Conservation (phyloP, 768 basidiomycete species). For the Strobilomyces confusus region DNA sequence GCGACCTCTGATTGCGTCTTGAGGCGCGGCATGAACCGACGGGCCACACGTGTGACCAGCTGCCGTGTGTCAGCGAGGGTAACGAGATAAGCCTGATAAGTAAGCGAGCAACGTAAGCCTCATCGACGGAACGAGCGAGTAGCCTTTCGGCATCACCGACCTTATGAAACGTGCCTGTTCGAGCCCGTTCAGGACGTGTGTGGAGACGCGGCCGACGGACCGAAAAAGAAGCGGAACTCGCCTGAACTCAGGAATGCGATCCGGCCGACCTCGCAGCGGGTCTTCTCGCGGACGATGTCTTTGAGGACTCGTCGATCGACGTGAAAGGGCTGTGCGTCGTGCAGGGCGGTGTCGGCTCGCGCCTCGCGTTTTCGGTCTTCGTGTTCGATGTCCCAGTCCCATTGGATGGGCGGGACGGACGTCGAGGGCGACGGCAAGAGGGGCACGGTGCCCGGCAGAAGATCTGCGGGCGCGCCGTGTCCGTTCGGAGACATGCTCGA, state of each 20-base stretch:
- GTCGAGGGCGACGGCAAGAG: slow-evolving; percentile 11
- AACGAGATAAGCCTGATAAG: slow-evolving; percentile 66
- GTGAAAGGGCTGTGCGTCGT: slow-evolving; percentile 63
- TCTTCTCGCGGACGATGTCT: slow-evolving; percentile 73
- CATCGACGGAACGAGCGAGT: neutral
- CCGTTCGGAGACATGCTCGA: slow-evolving; percentile 10
- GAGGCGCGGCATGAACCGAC: slow-evolving; percentile 80
- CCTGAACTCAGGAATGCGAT: slow-evolving; percentile 76
- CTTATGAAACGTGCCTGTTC: slow-evolving; percentile 80
- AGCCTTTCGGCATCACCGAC: slow-evolving; percentile 33
- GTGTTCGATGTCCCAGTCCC: slow-evolving; percentile 72
- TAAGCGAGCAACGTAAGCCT: slow-evolving; percentile 3
- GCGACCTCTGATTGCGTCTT: slow-evolving; percentile 88
- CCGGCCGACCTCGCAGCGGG: slow-evolving; percentile 59
- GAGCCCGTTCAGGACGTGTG: neutral
- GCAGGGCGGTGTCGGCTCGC: slow-evolving; percentile 57
- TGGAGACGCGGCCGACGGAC: slow-evolving; percentile 9
- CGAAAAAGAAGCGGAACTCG: slow-evolving; percentile 27
- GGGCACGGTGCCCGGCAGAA: slow-evolving; percentile 22
- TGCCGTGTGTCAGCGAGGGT: slow-evolving; percentile 58
- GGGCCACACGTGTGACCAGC: slow-evolving; percentile 75
- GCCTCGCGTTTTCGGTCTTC: slow-evolving; percentile 65
- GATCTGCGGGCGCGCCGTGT: neutral
- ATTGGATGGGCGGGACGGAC: slow-evolving; percentile 37
- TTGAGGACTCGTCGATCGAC: slow-evolving; percentile 73